A percentile compares a stretch with the other conserved stretches of the same genome.
phyloP scores from a whole-genome alignment of 1,139 yeast genomes.

The Geotrichum cucujoidarum region DNA sequence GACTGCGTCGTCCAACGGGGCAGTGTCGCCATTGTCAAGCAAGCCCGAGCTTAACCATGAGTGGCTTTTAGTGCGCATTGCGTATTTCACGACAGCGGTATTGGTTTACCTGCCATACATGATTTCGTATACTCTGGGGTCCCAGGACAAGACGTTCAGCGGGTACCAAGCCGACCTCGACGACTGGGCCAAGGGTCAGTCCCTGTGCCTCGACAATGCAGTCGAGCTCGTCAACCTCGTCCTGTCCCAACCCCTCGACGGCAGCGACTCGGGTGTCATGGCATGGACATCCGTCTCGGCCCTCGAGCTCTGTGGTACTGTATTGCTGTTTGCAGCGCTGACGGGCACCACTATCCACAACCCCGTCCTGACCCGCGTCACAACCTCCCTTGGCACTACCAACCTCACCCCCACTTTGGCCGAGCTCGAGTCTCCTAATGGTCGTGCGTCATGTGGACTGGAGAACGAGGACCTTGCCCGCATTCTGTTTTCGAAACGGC shows the following conservation, averaged over 20 bases:
- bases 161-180: neutral
- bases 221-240: neutral
- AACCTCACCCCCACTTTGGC: neutral
- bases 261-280: neutral
- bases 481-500: neutral
- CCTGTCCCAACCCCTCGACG: neutral
- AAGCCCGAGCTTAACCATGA: neutral
- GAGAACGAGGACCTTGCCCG: neutral
- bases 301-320: neutral
- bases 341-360: neutral
- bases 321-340: neutral
- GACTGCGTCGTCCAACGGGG: constrained; percentile 2
- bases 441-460: neutral
- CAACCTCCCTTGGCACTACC: neutral
- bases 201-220: neutral
- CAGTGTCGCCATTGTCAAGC: constrained; percentile 3
- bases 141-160: neutral
- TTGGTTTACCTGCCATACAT: neutral
- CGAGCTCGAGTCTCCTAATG: neutral
- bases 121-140: neutral
- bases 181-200: neutral
- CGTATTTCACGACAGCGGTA: constrained; percentile 3
- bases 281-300: neutral
- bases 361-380: neutral
- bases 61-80: constrained; percentile 6